Percentiles rank a stretch among this genome's conserved stretches.
phyloP scores from a whole-genome alignment of 225 moss, liverwort and hornwort genomes.

The Pseudisothecium myosuroides region DNA sequence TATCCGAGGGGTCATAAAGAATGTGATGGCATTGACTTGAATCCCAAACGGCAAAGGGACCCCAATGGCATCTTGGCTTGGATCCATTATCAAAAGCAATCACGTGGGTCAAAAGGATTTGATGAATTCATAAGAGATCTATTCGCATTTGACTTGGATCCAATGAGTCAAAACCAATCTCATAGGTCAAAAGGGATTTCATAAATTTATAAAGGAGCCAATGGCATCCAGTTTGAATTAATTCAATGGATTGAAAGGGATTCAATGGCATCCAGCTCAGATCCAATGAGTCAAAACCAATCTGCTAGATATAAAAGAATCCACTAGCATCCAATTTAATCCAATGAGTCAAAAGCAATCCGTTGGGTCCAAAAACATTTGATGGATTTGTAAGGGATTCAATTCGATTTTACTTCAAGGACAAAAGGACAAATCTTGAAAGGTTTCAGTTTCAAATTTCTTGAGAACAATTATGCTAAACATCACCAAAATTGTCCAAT shows the following conservation, averaged over 20 bases:
- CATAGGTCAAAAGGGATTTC: background rate
- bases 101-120: fast-evolving
- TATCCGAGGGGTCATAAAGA: no score
- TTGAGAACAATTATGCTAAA: no score
- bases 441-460: no score
- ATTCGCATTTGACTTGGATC: fast-evolving
- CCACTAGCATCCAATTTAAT: fast-evolving
- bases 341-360: background rate
- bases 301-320: no score
- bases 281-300: background rate
- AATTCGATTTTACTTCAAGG: no score
- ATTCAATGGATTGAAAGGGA: background rate
- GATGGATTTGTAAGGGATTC: no score
- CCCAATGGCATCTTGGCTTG: background rate
- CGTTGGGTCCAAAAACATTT: no score
- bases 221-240: background rate
- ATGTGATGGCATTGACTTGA: no score
- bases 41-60: no score
- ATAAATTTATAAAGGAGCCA: background rate
- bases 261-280: background rate
- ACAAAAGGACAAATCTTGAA: no score
- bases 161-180: background rate
- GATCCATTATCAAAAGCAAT: background rate
- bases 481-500: no score
- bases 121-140: background rate